A percentile compares a stretch with the other conserved stretches of the same genome.
These are phyloP conservation scores for Diaporthe vexans DNA, from an alignment of 2,329 filamentous ascomycete species.

Conservation along the genomic window DNA sequence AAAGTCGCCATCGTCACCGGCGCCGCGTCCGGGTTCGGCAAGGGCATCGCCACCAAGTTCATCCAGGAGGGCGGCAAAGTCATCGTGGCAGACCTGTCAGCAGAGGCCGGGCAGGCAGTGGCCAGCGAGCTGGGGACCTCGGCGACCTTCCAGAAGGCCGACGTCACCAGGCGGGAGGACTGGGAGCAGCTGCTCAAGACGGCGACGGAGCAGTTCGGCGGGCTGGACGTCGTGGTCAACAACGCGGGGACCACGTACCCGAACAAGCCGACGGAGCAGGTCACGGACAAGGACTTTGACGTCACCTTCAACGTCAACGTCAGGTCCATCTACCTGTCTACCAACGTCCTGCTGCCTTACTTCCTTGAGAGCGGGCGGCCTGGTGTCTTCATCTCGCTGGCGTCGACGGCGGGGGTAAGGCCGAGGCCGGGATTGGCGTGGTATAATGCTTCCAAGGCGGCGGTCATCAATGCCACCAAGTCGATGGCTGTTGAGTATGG, in stretches of 20 bases:
- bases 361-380: slow-evolving; percentile 69
- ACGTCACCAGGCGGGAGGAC: slow-evolving; percentile 66
- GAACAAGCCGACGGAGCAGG: slow-evolving; percentile 74
- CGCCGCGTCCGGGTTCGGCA: slow-evolving; percentile 69
- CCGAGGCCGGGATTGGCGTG: slow-evolving; percentile 75
- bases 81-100: slow-evolving; percentile 62
- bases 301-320: slow-evolving; percentile 78
- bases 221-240: slow-evolving; percentile 72
- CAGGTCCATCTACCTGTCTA: slow-evolving; percentile 74
- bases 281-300: slow-evolving; percentile 77
- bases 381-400: slow-evolving; percentile 75
- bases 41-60: slow-evolving; percentile 62
- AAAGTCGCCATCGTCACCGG: slow-evolving; percentile 71
- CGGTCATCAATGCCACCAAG: slow-evolving; percentile 71
- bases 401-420: slow-evolving; percentile 72
- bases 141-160: slow-evolving; percentile 55
- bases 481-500: slow-evolving; percentile 80
- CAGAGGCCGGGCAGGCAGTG: slow-evolving; percentile 58
- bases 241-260: slow-evolving; percentile 71
- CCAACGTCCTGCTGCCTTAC: slow-evolving; percentile 71
- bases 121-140: slow-evolving; percentile 58
- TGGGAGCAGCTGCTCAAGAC: slow-evolving; percentile 66
- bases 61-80: slow-evolving; percentile 44
- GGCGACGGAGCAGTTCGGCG: slow-evolving; percentile 61
- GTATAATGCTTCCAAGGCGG: slow-evolving; percentile 80